Percentiles rank a stretch among this genome's conserved stretches.
Conservation (phyloP, 2,329 filamentous ascomycete species). For the Monosporascus cannonballus region DNA sequence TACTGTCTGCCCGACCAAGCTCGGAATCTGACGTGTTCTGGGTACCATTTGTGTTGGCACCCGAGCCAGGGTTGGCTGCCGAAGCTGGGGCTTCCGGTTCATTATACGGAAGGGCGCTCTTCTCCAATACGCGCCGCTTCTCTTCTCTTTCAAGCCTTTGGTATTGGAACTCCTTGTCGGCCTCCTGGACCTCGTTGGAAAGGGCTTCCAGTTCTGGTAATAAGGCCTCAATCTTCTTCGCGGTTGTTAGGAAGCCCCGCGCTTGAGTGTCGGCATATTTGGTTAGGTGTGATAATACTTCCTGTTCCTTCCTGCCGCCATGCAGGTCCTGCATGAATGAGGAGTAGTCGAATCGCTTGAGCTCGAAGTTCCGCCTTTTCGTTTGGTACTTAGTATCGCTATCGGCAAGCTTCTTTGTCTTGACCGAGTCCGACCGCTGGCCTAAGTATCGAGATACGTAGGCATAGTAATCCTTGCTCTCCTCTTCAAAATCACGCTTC, state of each 20-base stretch:
- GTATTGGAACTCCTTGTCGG: slow-evolving; percentile 95
- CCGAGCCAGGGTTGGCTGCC: slow-evolving; percentile 28
- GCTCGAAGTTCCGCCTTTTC: slow-evolving; percentile 89
- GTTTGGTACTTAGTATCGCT: slow-evolving; percentile 95
- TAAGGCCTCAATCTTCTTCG: slow-evolving; percentile 81
- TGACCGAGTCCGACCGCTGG: slow-evolving; percentile 89
- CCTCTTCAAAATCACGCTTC: slow-evolving; percentile 96
- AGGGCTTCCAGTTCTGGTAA: slow-evolving; percentile 87
- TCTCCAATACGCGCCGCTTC: slow-evolving; percentile 84
- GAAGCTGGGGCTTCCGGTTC: slow-evolving; percentile 58
- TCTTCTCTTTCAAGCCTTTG: slow-evolving; percentile 93
- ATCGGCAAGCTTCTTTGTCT: slow-evolving; percentile 92
- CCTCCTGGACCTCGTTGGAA: slow-evolving; percentile 80
- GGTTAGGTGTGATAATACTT: slow-evolving; percentile 89
- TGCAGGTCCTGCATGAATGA: slow-evolving; percentile 99
- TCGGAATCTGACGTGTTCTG: slow-evolving; percentile 59
- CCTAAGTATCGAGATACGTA: slow-evolving; percentile 96
- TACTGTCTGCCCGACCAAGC: slow-evolving; percentile 67
- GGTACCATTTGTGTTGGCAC: slow-evolving; percentile 37
- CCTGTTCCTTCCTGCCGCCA: slow-evolving; percentile 95
- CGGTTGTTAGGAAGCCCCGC: slow-evolving; percentile 70
- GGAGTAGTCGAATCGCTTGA: slow-evolving; percentile 97
- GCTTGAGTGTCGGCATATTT: slow-evolving; percentile 91
- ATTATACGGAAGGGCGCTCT: slow-evolving; percentile 68
- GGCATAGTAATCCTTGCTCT: slow-evolving; percentile 96